Evolutionary conservation across 371 early-diverging fungal genomes (phyloP), one percentile per base, ranked within the genome.

Genomic region (Rhizopus stolonifer): DNA sequence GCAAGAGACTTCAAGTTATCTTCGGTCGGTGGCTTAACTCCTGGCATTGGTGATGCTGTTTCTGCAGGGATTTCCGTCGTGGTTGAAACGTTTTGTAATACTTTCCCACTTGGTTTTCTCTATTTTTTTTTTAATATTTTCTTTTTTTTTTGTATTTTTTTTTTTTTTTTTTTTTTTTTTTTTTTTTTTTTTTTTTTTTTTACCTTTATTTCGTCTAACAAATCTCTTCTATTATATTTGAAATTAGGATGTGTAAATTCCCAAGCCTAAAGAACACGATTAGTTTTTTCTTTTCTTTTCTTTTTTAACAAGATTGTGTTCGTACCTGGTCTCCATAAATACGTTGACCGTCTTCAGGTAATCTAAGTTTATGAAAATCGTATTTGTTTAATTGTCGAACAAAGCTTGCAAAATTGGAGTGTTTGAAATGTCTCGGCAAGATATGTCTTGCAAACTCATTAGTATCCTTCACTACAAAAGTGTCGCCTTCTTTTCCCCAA

Each of bases 371-470:
- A 70, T 93, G 91, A 69, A 97, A 95, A 45, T 73, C 74, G 60
- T 97, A 97, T 72, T 91, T 97, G 74, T 97, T 97, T 11, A 97
- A 79, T 67, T 97, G 98, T 13, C 98, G 82, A 9, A 95, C 91
- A 77, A 97, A 95, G 46, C 88, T 88, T 14, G 90, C 85, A 63
- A 94, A 88, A 59, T 96, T 95, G 61, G 86, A 90, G 72, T 95
- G 95, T 62, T 93, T 94, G 67, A 95, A 95, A 65, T 91, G 88
- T 45, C 77, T 79, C 14, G 92, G 90, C 14, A 96, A 75, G 40
- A 94, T 84, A 22, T 69, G 67, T 56, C 80, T 79, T 22, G 82
- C 78, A 67, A 91, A 92, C 34, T 81, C 85, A 52, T 79, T 82
- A 22, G 86, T 84, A 52, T 93, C 85, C 49, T 80, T 81, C 40